These are phyloP conservation scores for Quillaja saponaria DNA, from an alignment of 306 rosid genomes.

Conservation along the genomic window DNA sequence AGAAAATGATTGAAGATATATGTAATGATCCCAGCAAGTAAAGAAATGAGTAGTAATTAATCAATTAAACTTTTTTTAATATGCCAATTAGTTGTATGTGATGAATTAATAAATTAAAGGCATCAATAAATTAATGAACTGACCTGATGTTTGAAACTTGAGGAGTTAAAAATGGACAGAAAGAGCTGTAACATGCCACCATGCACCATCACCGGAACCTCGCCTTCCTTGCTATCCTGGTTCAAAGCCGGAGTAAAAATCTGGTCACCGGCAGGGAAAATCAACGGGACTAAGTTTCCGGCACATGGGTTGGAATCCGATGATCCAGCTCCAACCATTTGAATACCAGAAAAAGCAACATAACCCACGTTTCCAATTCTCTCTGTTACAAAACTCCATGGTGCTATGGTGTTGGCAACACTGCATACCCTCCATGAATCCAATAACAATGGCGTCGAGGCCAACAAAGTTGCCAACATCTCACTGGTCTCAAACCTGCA, in stretches of 20 bases:
- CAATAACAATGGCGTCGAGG: constrained; percentile 66
- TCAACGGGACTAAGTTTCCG: constrained; percentile 46
- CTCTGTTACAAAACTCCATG: constrained; percentile 38
- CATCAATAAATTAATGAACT: background rate
- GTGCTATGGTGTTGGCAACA: constrained; percentile 42
- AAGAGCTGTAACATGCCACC: constrained; percentile 55
- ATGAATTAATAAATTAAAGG: too few species aligned
- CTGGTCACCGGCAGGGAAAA: constrained; percentile 36
- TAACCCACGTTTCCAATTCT: constrained; percentile 47
- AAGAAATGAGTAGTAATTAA: background rate
- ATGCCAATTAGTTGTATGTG: too few species aligned
- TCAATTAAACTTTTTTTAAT: background rate
- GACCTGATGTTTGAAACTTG: constrained; percentile 58
- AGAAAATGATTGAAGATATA: too few species aligned
- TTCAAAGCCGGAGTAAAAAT: constrained; percentile 39
- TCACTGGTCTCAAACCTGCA: constrained; percentile 77
- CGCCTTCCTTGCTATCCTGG: constrained; percentile 35
- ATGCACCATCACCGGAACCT: constrained; percentile 62
- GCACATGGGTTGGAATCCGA: background rate
- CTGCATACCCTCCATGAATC: constrained; percentile 80
- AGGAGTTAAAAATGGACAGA: constrained; percentile 30
- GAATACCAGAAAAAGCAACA: constrained; percentile 69
- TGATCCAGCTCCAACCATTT: constrained; percentile 19
- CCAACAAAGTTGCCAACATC: constrained; percentile 61
- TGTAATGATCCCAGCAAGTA: background rate